Conservation (phyloP, 176 grass and related monocot genomes). For the Coix lacrymajobi region DNA sequence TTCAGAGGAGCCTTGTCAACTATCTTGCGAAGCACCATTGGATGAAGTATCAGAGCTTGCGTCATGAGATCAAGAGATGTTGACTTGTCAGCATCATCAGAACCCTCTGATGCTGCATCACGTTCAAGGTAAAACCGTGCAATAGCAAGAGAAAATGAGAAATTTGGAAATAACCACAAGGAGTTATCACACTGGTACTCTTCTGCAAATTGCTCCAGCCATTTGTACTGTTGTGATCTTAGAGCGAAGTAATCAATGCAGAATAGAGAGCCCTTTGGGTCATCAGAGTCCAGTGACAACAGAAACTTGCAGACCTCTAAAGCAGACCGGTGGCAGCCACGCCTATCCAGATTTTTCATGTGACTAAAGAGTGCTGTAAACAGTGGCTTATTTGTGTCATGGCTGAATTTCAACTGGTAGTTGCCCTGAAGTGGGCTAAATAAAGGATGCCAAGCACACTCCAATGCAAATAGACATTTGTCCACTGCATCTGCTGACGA, state of each 20-base stretch:
- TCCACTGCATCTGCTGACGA: conserved; percentile 71
- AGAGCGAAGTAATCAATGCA: conserved; percentile 97
- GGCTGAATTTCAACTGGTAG: conserved; percentile 69
- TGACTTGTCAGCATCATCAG: conserved; percentile 46
- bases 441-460: conserved; percentile 82
- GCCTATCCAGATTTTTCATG: conserved; percentile 89
- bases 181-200: conserved; percentile 83
- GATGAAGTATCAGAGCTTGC: conserved; percentile 98
- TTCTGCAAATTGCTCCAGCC: conserved; percentile 85
- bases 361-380: conserved; percentile 88
- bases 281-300: conserved; percentile 87
- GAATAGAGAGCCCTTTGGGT: conserved; percentile 88
- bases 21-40: conserved; percentile 69
- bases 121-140: conserved; percentile 75
- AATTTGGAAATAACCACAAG: conserved; percentile 88
- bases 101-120: conserved; percentile 30
- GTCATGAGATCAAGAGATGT: conserved; percentile 88
- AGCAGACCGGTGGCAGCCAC: conserved; percentile 93
- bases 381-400: conserved; percentile 85
- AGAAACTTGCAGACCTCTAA: conserved; percentile 96
- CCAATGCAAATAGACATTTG: conserved; percentile 88
- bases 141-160: conserved; percentile 89
- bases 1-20: conserved; percentile 92
- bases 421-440: conserved; percentile 71
- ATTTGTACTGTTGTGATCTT: conserved; percentile 87